Evolutionary conservation across 2,329 filamentous ascomycete species (phyloP), one percentile per base, ranked within the genome.

Genomic region (Sarocladiaceae sp.): DNA sequence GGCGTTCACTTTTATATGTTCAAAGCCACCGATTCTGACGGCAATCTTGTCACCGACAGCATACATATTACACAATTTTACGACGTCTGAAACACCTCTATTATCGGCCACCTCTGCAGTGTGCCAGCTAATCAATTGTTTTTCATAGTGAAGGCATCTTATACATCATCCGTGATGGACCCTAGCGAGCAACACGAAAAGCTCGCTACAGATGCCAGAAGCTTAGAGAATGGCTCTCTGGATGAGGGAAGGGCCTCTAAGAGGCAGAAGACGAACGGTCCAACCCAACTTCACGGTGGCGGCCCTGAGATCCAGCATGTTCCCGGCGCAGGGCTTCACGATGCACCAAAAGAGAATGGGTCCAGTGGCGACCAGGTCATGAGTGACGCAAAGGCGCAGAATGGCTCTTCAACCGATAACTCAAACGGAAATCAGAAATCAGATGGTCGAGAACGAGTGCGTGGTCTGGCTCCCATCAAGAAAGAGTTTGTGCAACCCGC

Each of bases 401-500:
- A 33, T 43, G 40, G 40, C 5, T 9, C 23, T 42, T 46, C 15
- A 53, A 60, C 46, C 54, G 52, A 27, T 48, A 27, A 33, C 54
- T 33, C 53, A 51, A 16, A 46, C 42, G 16, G 42, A 52, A 26
- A 47, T 48, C 20, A 16, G 43, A 16, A 49, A 47, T 23, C 26
- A 18, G 53, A 57, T 34, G 47, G 50, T 15, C 46, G 53, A 45
- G 57, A 58, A 10, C 59, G 60, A 43, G 62, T 65, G 46, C 80
- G 72, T 55, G 83, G 83, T 20, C 67, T 83, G 44, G 84, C 85
- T 16, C 78, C 80, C 7, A 78, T 90, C 61, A 89, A 88, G 63
- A 71, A 76, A 58, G 85, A 89, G 79, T 87, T 1, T 49, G 61
- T 21, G 51, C 54, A 18, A 33, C 15, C 11, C 13, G 34, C 7